Evolutionary conservation across 2,329 filamentous ascomycete genomes (phyloP), one percentile per base, ranked within the genome.

Genomic region (Botryotinia narcissicola): DNA sequence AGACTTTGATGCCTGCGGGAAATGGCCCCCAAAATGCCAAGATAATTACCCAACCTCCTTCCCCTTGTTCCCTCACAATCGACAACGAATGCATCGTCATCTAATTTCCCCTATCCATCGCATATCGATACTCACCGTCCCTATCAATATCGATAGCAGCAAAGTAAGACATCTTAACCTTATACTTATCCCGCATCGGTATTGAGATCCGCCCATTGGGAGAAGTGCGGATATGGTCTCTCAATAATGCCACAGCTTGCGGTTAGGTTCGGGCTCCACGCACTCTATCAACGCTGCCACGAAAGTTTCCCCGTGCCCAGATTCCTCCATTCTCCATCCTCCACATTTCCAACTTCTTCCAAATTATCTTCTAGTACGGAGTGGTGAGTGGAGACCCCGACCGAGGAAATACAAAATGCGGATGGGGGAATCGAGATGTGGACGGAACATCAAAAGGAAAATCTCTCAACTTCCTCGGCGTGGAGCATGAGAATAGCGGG

Each of bases 251-350:
- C 54, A 69, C 48, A 25, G 51, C 48, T 35, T 51, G 29, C 48
- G n/a, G 37, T 42, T 42, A 69, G 35, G 20, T 57, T 42, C 46
- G 25, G 29, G 37, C 37, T 57, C 66, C 66, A 69, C 48, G 35
- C 54, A 42, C 42, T 32, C 10, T 25, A 32, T 37, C 35, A 25
- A 57, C 48, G 14, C 6, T 32, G n/a, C 51, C 25, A 40, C 63
- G 22, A 22, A 57, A 10, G 14, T 22, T 69, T 69, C 66, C 66
- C 66, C 66, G 51, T 69, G n/a, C 20, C 48, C 48, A 69, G 48
- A 68, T 22, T 57, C 66, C 66, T 69, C 66, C 66, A 69, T 32
- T 44, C 66, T 69, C 66, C 66, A 57, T 57, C 35, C 66, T 69
- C 66, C 66, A 69, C 66, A 69, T 16, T 69, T 57, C n/a, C 35